A percentile compares a stretch with the other conserved stretches of the same genome.
Conservation (phyloP, 2,329 filamentous ascomycete species). For the Botrytis tulipae region DNA sequence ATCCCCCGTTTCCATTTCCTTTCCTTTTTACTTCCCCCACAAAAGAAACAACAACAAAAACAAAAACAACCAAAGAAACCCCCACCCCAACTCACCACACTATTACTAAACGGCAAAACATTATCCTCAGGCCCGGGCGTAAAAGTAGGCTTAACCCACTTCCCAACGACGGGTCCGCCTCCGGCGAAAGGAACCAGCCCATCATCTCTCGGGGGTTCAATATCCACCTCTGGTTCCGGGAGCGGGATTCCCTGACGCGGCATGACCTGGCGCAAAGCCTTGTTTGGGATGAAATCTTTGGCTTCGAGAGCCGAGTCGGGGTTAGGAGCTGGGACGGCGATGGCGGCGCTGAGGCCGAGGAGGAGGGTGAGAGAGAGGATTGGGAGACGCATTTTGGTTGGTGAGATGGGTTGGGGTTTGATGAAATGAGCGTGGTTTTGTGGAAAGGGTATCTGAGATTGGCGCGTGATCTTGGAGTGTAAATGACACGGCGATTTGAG, state of each 20-base stretch:
- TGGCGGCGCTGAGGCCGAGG: background rate
- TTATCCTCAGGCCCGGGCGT: background rate
- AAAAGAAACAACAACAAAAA: background rate
- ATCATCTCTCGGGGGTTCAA: background rate
- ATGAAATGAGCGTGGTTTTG: background rate
- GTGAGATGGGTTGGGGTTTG: background rate
- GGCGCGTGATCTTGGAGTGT: background rate
- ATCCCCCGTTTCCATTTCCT: too few relatives aligned
- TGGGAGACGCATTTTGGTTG: background rate
- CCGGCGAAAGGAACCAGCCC: background rate
- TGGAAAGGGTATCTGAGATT: background rate
- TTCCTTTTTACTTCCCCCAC: background rate
- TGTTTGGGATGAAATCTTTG: background rate
- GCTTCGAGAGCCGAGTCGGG: background rate
- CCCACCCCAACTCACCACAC: background rate
- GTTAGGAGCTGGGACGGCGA: background rate
- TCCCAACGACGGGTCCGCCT: background rate
- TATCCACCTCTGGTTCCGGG: background rate
- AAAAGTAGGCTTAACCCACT: slow-evolving; percentile 8
- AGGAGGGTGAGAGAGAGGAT: background rate
- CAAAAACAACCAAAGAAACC: background rate
- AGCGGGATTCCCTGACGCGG: background rate
- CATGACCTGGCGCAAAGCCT: rapidly evolving
- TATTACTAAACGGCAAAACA: slow-evolving; percentile 8
- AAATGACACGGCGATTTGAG: background rate